Evolutionary conservation across 148 eudicot species (phyloP), one percentile per base, ranked within the genome.

Genomic region (Fagopyrum homotropicum): DNA sequence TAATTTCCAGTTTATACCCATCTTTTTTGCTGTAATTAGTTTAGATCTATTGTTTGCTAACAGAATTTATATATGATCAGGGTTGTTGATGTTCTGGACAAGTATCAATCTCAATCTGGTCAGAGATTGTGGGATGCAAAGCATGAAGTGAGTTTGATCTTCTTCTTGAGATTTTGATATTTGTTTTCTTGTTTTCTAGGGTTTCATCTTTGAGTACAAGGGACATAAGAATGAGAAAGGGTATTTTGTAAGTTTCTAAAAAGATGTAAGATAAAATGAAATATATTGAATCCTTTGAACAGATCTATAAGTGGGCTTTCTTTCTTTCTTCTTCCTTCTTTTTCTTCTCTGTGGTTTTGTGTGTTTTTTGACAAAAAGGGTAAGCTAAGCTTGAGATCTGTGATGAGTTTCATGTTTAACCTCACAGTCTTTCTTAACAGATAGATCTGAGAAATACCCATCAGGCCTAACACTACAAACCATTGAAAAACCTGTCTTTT

Each of bases 111-210:
- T 54, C 80, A 75, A 22, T 83, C 92, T 19, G 97, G 91, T 29
- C 84, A 80, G 72, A 89, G 81, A 80, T 85, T 93, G 11, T 93
- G 97, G 98, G 98, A 93, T 89, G 91, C 92, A 26, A 91, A 89
- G 68, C 98, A 93, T 91, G 94, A 91, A 86, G 98, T 90, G 71
- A 43, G 80, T 81, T 7, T 74, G 63, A 74, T 43, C 8, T 64
- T 19, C 26, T 55, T 54, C 12, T 63, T 35, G 19, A 35, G 26
- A 3, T 60, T 56, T 61, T 9, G 47, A 40, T 56, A 2, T 8
- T 11, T 10, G 7, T 66, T 16, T 4, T 45, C 15, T 45, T 72
- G 22, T 73, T 16, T 43, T 69, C 51, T 72, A 81, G 80, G 83
- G 80, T 79, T 70, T 66, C 15, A 73, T 56, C 57, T 55, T 70